Base-by-base conservation (phyloP, 371 early-diverging fungal genomes). In the Basidiobolus meristosporus region DNA sequence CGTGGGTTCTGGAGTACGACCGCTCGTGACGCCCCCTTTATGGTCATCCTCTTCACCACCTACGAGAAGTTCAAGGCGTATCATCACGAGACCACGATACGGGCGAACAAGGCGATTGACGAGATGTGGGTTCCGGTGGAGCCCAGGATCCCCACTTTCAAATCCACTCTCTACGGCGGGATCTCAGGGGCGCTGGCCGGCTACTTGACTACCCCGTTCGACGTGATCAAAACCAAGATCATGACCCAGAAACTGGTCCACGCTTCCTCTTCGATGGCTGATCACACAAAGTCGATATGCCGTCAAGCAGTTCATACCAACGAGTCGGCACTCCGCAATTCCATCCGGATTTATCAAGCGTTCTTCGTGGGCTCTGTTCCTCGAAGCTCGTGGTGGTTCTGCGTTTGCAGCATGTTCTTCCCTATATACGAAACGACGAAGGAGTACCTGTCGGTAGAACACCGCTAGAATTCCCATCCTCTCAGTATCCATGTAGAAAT, bases 151-250 rank as follows among this genome's bases (percentile, higher is more conserved):
- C 67, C 84, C 5, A 74, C 79, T 7, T 52, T 74, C 47, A 62
- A 60, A 18, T 72, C 73, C 39, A 68, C 73, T 10, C 28, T 80
- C 37, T 82, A 74, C 52, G 85, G 82, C 29, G 85, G 82, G 11
- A 48, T 84, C 15, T 75, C 77, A 23, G 85, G 85, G 2, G 76
- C 67, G 42, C 56, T 84, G 49, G 82, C 85, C 1, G 85, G 79
- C 7, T 82, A 73, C 44, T 59, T 77, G 21, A 84, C 85, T 0
- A 80, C 85, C 1, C 85, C 85, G 2, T 76, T 82, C 65, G 85
- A 84, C 51, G 78, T 82, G 0, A 61, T 84, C 29, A 66, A 72
- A n/a, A 81, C 85, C 7, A 56, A 70, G 14, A 68, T 84, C 54
- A 81, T 84, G 67, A 77, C 81, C 1, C 53, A 62, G 40, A 62